Percentiles rank a stretch among this genome's conserved stretches.
Evolutionary conservation across 2,329 filamentous ascomycete species (phyloP).

Genomic region (Sphaerulina populicola): DNA sequence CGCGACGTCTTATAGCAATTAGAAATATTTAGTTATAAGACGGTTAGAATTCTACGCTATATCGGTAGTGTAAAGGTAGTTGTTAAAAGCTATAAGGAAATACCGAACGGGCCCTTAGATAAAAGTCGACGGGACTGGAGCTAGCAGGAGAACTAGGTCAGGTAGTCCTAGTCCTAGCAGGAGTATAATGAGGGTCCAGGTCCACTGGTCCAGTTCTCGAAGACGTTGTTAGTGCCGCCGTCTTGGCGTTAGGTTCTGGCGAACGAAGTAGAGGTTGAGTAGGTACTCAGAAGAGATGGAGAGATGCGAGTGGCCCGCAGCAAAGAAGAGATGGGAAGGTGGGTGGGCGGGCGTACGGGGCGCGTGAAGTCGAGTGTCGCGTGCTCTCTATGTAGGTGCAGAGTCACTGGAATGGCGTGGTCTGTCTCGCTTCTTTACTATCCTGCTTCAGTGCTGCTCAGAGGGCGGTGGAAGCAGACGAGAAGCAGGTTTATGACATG

Average conservation of each 20-base stretch:
- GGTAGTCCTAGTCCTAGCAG: neutral
- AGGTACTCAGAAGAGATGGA: neutral
- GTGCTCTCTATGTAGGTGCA: neutral
- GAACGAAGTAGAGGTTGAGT: neutral
- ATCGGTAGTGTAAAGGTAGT: no score
- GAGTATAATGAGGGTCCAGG: neutral
- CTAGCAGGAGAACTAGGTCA: neutral
- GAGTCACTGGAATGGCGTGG: neutral
- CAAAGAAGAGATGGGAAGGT: neutral
- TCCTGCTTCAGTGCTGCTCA: neutral
- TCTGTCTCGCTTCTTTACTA: neutral
- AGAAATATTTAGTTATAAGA: no score
- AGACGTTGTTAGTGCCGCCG: neutral
- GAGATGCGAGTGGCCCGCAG: neutral
- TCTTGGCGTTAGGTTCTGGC: neutral
- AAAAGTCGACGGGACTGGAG: neutral
- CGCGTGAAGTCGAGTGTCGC: neutral
- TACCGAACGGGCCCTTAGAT: no score
- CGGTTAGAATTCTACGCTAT: no score
- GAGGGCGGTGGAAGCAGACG: neutral
- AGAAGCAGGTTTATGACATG: neutral
- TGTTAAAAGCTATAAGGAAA: no score
- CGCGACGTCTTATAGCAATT: no score
- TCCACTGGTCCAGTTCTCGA: neutral
- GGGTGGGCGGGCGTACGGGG: no score